Base-by-base conservation (phyloP, 176 grass and related monocot species). In the Panicum miliaceum region DNA sequence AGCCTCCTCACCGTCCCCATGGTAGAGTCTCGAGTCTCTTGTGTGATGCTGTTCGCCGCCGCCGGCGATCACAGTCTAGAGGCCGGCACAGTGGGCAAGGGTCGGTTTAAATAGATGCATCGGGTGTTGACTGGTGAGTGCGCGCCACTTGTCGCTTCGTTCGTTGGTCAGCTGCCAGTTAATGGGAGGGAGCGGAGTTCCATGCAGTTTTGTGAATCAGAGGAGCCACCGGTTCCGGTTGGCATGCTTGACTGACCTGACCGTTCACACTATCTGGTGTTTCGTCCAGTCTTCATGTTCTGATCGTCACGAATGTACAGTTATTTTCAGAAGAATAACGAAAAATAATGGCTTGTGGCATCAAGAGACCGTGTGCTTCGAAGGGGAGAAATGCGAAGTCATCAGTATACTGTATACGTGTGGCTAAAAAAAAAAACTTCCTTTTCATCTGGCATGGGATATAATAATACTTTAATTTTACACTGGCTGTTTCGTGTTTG, bases 1-100 rank as follows among this genome's bases (percentile, higher is more conserved):
- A 38, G 23, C 20, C 20, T 14, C 2, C 72, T 86, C 54, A 86
- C 88, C 12, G 48, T 79, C 43, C 0, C 65, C 88, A 90, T 89
- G 69, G 38, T 12, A 3, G 70, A 81, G 29, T n/a, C 59, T 3
- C 7, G 52, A 51, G 26, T 20, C 43, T 23, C 69, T 32, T 12
- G 19, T 18, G 7, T 19, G 52, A 47, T 18, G 4, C 64, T 38
- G 52, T 38, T 57, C 13, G 20, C 22, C 41, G 22, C 38, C 4
- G 48, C 4, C 3, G 34, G 42, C 12, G 82, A 35, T 70, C 71
- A n/a, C 16, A 62, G 61, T 57, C 32, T 46, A 2, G 45, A 64
- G 15, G 14, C 59, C 9, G 59, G 16, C 29, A 3, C 26, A 1
- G 42, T 72, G 42, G 42, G 45, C 59, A 34, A 18, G 61, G 77